Evolutionary conservation across 768 basidiomycete genomes (phyloP), one percentile per base, ranked within the genome.

Genomic region (Glaciozyma antarctica): DNA sequence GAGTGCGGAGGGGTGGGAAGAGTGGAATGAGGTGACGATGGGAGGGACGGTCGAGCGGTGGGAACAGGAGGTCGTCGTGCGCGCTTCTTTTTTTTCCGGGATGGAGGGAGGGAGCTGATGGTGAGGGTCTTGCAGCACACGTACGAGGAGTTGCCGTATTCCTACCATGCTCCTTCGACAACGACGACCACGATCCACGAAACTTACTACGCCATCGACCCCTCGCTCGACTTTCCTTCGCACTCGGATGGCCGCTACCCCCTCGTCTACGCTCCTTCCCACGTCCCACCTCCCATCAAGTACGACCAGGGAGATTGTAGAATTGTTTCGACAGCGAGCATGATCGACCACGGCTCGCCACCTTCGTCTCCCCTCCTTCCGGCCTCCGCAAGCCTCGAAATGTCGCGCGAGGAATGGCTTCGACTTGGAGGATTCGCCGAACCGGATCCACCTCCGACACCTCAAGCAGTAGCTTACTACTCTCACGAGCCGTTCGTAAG

Each of bases 331-430:
- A 44, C 55, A 5, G 24, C 61, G 1, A 58, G 48, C 2, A 47
- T 64, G 28, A 58, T 64, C 48, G 62, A 66, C 44, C 43, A 63
- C 43, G 63, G 54, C 21, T 60, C 51, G 15, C 53, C 65, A 10
- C 49, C 53, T 3, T 34, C 32, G n/a, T 49, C 61, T 3, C 49
- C 48, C 5, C 17, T 44, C 56, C 34, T 58, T 30, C 21, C 34
- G 17, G 30, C 43, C 28, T 48, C 56, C 24, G 54, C 56, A 10
- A 60, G 65, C 2, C n/a, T 61, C 26, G 63, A 61, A 21, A 32
- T 66, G 21, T 66, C 61, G 22, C 58, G 59, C 48, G 71, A 72
- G 32, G 62, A 67, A 16, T 67, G 66, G 66, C 56, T 67, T 12
- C 45, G 62, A 17, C 41, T 67, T 0, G 66, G 66, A 30, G 66